These are phyloP conservation scores for Lipomyces chichibuensis DNA, from an alignment of 805 yeast genomes.

Conservation along the genomic window DNA sequence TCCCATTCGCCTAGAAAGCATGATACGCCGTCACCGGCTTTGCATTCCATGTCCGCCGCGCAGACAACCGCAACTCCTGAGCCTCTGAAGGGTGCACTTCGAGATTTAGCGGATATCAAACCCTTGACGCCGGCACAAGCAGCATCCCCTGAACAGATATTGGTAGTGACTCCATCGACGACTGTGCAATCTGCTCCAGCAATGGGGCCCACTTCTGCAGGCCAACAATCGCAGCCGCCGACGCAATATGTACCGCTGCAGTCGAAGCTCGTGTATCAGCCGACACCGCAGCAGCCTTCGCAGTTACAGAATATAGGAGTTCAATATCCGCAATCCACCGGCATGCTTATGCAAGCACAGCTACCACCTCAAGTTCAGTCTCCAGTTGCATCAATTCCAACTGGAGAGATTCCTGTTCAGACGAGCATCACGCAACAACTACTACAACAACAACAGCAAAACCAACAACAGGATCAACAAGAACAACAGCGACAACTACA, in stretches of 20 bases:
- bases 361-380: background rate
- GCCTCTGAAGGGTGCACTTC: conserved; percentile 28
- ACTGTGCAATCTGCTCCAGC: conserved; percentile 9
- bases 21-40: conserved; percentile 5
- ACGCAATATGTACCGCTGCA: conserved; percentile 35
- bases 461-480: background rate
- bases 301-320: background rate
- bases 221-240: conserved; percentile 44
- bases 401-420: background rate
- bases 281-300: background rate
- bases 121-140: conserved; percentile 33
- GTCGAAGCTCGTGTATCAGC: conserved; percentile 22
- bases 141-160: conserved; percentile 23
- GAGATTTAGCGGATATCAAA: conserved; percentile 31
- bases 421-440: background rate
- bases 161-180: conserved; percentile 22
- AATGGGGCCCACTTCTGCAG: conserved; percentile 22
- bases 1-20: background rate
- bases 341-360: background rate
- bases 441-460: background rate
- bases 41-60: background rate
- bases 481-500: background rate
- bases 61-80: conserved; percentile 11
- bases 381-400: background rate
- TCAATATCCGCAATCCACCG: conserved; percentile 11